Conservation (phyloP, 208 protist genomes). For the Acanthamoeba rhysodes region DNA sequence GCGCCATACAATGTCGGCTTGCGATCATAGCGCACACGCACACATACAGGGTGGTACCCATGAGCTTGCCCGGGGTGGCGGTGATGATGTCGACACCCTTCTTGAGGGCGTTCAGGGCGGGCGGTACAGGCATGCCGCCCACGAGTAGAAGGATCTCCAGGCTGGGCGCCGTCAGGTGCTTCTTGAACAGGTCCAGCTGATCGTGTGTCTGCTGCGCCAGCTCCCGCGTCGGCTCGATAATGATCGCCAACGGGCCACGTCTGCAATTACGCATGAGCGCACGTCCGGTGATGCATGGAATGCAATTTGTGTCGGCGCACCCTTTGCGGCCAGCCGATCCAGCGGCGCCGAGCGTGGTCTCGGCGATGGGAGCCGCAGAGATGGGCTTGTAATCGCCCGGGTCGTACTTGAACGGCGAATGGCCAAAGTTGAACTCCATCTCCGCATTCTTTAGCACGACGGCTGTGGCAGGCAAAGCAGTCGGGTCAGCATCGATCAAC, state of each 20-base stretch:
- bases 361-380: slow-evolving; percentile 1
- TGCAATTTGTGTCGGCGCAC: background rate
- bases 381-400: slow-evolving; percentile 70
- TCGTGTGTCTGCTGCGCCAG: slow-evolving; percentile 86
- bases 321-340: background rate
- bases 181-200: slow-evolving; percentile 79
- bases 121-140: slow-evolving; percentile 77
- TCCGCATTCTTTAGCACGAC: slow-evolving; percentile 84
- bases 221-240: slow-evolving; percentile 88
- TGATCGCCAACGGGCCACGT: slow-evolving; percentile 73
- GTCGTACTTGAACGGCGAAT: slow-evolving; percentile 75
- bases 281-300: background rate
- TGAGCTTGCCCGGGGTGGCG: slow-evolving; percentile 85
- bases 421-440: slow-evolving; percentile 85
- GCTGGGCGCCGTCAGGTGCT: slow-evolving; percentile 78
- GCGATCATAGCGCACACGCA: background rate
- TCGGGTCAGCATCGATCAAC: background rate
- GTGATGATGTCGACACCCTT: slow-evolving; percentile 87
- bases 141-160: slow-evolving; percentile 77
- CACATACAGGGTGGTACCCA: slow-evolving; percentile 40
- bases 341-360: slow-evolving; percentile 39
- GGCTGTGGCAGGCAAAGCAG: slow-evolving; percentile 10
- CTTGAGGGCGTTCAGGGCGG: slow-evolving; percentile 48
- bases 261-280: background rate
- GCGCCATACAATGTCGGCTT: too few relatives aligned